A percentile compares a stretch with the other conserved stretches of the same genome.
These are phyloP conservation scores for Lignosus rhinocerotis DNA, from an alignment of 1,284 basidiomycete species.

Conservation along the genomic window DNA sequence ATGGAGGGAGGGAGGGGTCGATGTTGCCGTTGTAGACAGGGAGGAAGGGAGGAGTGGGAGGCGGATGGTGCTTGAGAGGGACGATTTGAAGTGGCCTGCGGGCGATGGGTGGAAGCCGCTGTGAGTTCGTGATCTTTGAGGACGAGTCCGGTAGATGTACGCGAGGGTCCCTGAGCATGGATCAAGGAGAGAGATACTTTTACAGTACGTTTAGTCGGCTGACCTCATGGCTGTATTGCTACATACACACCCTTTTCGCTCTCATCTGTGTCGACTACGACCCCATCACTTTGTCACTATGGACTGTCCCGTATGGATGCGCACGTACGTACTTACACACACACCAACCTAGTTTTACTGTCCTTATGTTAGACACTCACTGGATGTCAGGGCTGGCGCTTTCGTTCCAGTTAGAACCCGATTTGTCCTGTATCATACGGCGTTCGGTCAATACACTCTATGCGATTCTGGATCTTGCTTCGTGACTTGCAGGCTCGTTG, in stretches of 20 bases:
- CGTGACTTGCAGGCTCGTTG: too few relatives aligned
- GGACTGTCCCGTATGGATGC: not conserved
- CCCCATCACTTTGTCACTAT: not conserved
- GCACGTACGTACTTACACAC: not conserved
- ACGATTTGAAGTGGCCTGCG: constrained; percentile 62
- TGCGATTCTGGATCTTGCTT: too few relatives aligned
- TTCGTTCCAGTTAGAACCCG: too few relatives aligned
- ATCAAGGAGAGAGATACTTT: not conserved
- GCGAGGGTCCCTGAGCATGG: not conserved
- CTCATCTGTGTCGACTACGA: not conserved
- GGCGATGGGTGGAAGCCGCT: constrained; percentile 60
- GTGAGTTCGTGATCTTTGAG: constrained; percentile 6
- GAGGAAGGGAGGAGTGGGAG: constrained; percentile 22
- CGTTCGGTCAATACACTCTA: too few relatives aligned
- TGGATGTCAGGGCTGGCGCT: too few relatives aligned
- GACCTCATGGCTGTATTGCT: not conserved
- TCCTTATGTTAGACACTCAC: not conserved
- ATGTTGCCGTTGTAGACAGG: constrained; percentile 29
- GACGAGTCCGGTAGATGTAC: too few relatives aligned
- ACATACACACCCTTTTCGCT: not conserved
- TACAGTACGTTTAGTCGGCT: not conserved
- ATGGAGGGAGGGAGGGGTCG: constrained; percentile 36
- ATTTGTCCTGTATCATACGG: too few relatives aligned
- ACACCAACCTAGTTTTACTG: not conserved
- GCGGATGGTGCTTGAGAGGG: constrained; percentile 38